Conservation (phyloP, 2,329 filamentous ascomycete species). For the Colletotrichum abscissum region DNA sequence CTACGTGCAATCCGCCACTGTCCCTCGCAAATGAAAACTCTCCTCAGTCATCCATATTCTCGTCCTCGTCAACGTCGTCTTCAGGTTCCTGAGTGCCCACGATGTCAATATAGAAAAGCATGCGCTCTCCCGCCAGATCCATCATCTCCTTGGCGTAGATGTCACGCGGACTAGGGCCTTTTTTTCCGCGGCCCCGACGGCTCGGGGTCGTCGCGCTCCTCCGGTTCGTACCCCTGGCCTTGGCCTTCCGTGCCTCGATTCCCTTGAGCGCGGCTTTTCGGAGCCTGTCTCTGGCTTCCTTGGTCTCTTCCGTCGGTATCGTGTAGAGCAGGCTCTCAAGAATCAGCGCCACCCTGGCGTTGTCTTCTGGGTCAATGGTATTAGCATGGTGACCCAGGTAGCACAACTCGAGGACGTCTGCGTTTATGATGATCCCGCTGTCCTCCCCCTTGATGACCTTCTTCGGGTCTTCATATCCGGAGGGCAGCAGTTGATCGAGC, state of each 20-base stretch:
- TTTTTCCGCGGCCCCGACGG: constrained; percentile 33
- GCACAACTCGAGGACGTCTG: constrained; percentile 62
- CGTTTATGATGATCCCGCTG: constrained; percentile 53
- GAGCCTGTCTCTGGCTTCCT: constrained; percentile 50
- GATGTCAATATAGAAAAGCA: constrained; percentile 42
- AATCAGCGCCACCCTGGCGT: constrained; percentile 77
- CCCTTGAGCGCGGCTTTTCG: constrained; percentile 56
- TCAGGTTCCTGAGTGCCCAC: constrained; percentile 17
- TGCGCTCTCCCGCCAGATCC: constrained; percentile 55
- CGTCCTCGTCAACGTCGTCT: neutral
- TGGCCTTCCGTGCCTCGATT: constrained; percentile 60
- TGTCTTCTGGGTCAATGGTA: constrained; percentile 70
- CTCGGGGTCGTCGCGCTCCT: constrained; percentile 45
- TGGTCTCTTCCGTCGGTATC: constrained; percentile 51
- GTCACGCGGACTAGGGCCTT: constrained; percentile 48
- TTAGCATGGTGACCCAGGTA: constrained; percentile 76
- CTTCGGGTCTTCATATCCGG: constrained; percentile 53
- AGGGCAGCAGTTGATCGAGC: constrained; percentile 56
- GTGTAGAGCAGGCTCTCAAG: constrained; percentile 74
- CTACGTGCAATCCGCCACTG: too few species aligned
- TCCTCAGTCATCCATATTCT: constrained; percentile 19
- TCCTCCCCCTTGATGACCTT: constrained; percentile 48
- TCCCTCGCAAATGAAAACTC: neutral
- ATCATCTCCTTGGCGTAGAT: constrained; percentile 55
- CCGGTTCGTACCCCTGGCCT: constrained; percentile 51